Conservation (phyloP, 176 grass and related monocot species). For the Hsuehochloa calcarea region DNA sequence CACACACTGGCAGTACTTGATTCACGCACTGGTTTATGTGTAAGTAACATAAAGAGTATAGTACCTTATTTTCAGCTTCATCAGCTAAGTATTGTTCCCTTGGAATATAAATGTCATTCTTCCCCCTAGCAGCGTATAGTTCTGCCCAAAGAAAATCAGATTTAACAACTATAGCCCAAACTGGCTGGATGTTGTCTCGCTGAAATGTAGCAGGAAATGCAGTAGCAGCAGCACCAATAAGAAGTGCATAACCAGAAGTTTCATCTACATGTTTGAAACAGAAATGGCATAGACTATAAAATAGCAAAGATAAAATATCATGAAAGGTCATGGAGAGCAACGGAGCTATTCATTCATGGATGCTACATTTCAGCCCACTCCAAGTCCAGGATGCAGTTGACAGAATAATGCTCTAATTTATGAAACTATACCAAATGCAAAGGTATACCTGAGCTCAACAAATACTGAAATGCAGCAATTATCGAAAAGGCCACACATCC, state of each 20-base stretch:
- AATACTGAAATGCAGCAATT: no score
- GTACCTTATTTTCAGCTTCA: no score
- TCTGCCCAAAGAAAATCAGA: no score
- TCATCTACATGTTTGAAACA: not conserved
- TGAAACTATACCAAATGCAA: not conserved
- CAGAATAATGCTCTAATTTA: not conserved
- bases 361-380: not conserved
- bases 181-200: no score
- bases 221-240: not conserved
- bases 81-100: no score
- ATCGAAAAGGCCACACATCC: no score
- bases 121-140: no score
- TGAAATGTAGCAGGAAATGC: not conserved
- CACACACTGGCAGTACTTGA: conserved; percentile 72
- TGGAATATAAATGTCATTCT: no score
- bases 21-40: no score
- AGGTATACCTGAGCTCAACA: no score
- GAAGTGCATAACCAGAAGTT: not conserved
- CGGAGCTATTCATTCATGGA: not conserved
- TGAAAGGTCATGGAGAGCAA: not conserved
- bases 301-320: not conserved
- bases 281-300: not conserved
- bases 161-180: no score
- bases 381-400: not conserved
- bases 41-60: no score